phyloP scores from a whole-genome alignment of 2,329 filamentous ascomycete species.

The Eutypella sp. region DNA sequence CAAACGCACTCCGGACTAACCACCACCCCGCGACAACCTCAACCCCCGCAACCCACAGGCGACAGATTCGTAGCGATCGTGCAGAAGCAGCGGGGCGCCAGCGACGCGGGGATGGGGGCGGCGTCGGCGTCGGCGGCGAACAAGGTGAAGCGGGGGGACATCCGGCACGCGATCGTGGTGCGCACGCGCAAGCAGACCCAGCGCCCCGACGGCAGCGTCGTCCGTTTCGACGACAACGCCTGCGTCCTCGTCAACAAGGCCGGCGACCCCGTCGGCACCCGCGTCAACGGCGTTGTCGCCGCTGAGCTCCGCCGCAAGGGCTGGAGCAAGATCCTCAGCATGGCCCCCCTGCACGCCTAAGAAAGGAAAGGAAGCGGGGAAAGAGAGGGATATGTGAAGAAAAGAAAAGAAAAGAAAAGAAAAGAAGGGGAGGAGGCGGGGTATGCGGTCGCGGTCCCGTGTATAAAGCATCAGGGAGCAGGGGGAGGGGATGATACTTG shows the following conservation, averaged over 20 bases:
- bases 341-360: slow-evolving; percentile 70
- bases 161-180: slow-evolving; percentile 92
- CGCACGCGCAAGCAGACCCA: slow-evolving; percentile 85
- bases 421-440: too few relatives aligned
- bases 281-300: slow-evolving; percentile 88
- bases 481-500: neutral
- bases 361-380: neutral
- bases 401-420: neutral
- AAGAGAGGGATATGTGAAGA: neutral
- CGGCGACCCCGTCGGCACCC: slow-evolving; percentile 88
- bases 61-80: slow-evolving; percentile 97
- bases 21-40: slow-evolving; percentile 7
- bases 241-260: slow-evolving; percentile 97
- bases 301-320: slow-evolving; percentile 84
- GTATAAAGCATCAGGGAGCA: neutral
- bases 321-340: slow-evolving; percentile 97
- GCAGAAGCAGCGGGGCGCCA: slow-evolving; percentile 85
- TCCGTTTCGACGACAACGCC: slow-evolving; percentile 96
- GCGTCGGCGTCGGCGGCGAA: slow-evolving; percentile 69
- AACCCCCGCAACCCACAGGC: slow-evolving; percentile 46
- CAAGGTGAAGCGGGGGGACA: slow-evolving; percentile 95
- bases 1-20: too few relatives aligned
- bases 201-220: slow-evolving; percentile 80
- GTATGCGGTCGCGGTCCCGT: neutral
- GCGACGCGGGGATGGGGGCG: slow-evolving; percentile 66